Conservation (phyloP, 345 rosid species). For the Camelina sativa region DNA sequence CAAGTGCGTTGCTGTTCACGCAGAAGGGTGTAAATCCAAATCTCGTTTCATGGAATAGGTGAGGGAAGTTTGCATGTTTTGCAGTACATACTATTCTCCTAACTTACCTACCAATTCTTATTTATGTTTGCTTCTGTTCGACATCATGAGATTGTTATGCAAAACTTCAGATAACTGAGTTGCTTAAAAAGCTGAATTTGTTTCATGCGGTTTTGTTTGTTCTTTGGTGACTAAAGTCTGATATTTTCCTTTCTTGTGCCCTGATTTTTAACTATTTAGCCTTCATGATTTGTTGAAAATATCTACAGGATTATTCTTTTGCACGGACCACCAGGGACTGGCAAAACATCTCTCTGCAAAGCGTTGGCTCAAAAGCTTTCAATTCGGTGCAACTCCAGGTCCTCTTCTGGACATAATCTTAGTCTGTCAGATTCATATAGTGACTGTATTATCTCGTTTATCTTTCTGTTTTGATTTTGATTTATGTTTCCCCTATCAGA, state of each 20-base stretch:
- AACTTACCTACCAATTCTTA: background rate
- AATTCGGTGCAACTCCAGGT: slow-evolving; percentile 86
- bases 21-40: slow-evolving; percentile 91
- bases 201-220: slow-evolving; percentile 5
- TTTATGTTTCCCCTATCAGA: slow-evolving; percentile 54
- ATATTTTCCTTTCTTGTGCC: background rate
- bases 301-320: slow-evolving; percentile 82
- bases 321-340: slow-evolving; percentile 99
- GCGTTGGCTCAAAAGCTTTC: slow-evolving; percentile 97
- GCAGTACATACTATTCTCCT: background rate
- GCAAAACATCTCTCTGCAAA: slow-evolving; percentile 95
- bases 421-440: background rate
- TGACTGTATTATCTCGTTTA: background rate
- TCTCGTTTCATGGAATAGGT: slow-evolving; percentile 97
- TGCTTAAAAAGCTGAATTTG: slow-evolving; percentile 19
- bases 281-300: slow-evolving; percentile 12
- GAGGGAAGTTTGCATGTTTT: slow-evolving; percentile 33
- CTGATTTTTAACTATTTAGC: background rate
- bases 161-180: background rate
- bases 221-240: slow-evolving; percentile 3
- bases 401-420: slow-evolving; percentile 17
- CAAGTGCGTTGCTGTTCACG: slow-evolving; percentile 89
- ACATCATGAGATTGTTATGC: slow-evolving; percentile 5
- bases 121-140: background rate
- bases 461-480: slow-evolving; percentile 23